Evolutionary conservation across 2,329 filamentous ascomycete species (phyloP), one percentile per base, ranked within the genome.

Genomic region (Alternaria ethzedia): DNA sequence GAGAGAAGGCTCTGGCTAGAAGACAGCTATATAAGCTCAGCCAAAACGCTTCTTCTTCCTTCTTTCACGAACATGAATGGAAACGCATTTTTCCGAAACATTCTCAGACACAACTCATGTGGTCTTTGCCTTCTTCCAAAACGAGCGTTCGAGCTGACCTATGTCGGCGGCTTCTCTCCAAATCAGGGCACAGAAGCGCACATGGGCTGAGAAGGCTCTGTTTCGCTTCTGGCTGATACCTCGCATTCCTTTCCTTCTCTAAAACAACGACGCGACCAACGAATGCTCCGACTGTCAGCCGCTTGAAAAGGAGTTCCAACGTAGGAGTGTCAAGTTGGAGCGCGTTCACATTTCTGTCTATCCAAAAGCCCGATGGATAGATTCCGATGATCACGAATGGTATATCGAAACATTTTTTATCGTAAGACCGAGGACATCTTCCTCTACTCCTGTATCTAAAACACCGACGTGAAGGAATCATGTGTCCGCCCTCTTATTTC

Each of bases 201-300:
- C 5, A 41, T 41, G 36, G n/a, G 5, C n/a, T 6, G n/a, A 41
- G 36, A 17, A 41, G 9, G 3, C 2, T 17, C n/a, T 41, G 1
- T 17, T 3, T 5, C 10, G 32, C 8, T 1, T 41, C 8, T 6
- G 2, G n/a, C 9, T 2, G 3, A 0, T 2, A 3, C 4, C 10
- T 11, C 4, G 4, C 8, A 11, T 6, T 17, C 0, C n/a, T 6
- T 1, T 1, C 9, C 36, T 11, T 5, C n/a, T 2, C 15, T 1
- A n/a, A 41, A 41, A 10, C 2, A 3, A n/a, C 8, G 15, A n/a
- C 15, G 9, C 2, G 0, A 0, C 36, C 0, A 10, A 41, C 1
- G n/a, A 41, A 0, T 41, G 9, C 15, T 17, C 15, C 36, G 3
- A 41, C 9, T 0, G 36, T 17, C 36, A 36, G 12, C 30, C 3